Conservation (phyloP, 1,284 basidiomycete genomes). For the Microbotryum saponariae region DNA sequence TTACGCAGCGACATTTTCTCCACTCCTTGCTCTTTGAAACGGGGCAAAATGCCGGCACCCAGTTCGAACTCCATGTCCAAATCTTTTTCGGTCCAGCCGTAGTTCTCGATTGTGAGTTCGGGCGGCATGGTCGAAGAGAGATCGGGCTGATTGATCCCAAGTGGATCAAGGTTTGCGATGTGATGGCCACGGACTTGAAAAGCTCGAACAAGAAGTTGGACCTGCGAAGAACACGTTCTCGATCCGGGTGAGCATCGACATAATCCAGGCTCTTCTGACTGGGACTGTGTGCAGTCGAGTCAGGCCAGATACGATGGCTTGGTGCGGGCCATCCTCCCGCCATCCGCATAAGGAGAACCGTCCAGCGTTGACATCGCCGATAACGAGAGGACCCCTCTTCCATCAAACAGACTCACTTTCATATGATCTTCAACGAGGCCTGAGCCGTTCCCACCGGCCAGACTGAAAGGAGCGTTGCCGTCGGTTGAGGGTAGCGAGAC, state of each 20-base stretch:
- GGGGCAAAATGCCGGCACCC: conserved; percentile 90
- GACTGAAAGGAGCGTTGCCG: conserved; percentile 72
- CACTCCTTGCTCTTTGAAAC: conserved; percentile 77
- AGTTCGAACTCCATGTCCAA: conserved; percentile 89
- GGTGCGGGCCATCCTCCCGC: background rate
- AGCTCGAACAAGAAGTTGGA: conserved; percentile 91
- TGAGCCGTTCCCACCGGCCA: conserved; percentile 51
- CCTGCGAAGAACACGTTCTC: conserved; percentile 47
- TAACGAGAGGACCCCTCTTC: background rate
- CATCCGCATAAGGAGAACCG: background rate
- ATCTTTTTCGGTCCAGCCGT: conserved; percentile 90
- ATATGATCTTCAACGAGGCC: conserved; percentile 85
- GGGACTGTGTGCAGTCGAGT: background rate
- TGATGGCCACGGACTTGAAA: conserved; percentile 99
- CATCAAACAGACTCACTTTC: conserved; percentile 54
- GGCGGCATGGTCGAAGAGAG: conserved; percentile 66
- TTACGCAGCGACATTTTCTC: conserved; percentile 84
- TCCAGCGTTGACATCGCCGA: background rate
- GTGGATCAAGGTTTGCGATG: conserved; percentile 87
- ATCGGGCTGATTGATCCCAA: conserved; percentile 85
- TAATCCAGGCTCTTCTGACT: background rate
- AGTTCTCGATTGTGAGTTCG: conserved; percentile 83
- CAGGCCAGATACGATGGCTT: background rate
- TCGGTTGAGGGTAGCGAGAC: conserved; percentile 55
- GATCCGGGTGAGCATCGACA: background rate